Evolutionary conservation across 2,329 filamentous ascomycete genomes (phyloP).

Genomic region (Gnomoniopsis sp.): DNA sequence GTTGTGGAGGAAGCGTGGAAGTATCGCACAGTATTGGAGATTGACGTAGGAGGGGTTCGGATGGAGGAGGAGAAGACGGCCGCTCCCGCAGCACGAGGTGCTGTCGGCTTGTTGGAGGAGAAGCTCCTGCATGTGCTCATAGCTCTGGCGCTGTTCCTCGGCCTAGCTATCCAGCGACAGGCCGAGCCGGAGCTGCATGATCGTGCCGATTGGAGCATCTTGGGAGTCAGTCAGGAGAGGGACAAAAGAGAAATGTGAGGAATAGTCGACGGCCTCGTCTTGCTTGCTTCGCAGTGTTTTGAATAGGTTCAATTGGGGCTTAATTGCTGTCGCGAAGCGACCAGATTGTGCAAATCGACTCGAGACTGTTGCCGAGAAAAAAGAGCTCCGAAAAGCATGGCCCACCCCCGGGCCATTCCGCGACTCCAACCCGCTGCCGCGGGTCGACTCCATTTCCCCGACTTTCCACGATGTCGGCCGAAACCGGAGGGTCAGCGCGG

Average conservation of each 20-base stretch:
- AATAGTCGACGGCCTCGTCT: slow-evolving; percentile 1
- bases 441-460: neutral
- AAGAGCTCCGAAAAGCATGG: slow-evolving; percentile 10
- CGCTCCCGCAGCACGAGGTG: neutral
- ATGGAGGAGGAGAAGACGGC: neutral
- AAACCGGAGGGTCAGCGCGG: slow-evolving; percentile 10
- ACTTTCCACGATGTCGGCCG: slow-evolving; percentile 11
- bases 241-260: neutral
- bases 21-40: slow-evolving; percentile 25
- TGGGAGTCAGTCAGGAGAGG: neutral
- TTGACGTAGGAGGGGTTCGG: slow-evolving; percentile 1
- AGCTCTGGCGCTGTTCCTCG: slow-evolving; percentile 16
- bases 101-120: slow-evolving; percentile 3
- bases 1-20: slow-evolving; percentile 44
- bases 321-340: neutral
- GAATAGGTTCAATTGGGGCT: neutral
- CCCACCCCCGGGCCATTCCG: slow-evolving; percentile 6
- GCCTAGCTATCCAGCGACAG: slow-evolving; percentile 12
- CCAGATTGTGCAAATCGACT: neutral
- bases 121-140: slow-evolving; percentile 17
- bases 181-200: slow-evolving; percentile 12
- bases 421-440: neutral
- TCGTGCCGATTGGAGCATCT: slow-evolving; percentile 17
- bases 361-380: slow-evolving; percentile 6
- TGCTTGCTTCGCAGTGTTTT: neutral